Conservation (phyloP, 2,329 filamentous ascomycete genomes). For the Ceratocystis cubensis region DNA sequence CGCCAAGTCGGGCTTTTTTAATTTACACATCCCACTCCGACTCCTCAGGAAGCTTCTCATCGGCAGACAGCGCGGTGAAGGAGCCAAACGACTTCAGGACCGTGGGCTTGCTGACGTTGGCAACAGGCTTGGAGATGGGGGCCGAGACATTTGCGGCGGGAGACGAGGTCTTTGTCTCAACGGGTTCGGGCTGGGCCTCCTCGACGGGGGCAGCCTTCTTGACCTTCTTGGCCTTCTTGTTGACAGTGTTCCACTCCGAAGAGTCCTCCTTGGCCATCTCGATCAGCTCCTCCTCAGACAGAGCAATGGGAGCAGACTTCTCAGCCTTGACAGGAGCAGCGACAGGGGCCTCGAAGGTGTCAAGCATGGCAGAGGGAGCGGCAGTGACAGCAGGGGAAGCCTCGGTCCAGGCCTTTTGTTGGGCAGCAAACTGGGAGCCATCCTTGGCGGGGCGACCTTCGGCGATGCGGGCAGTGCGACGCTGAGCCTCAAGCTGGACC, state of each 20-base stretch:
- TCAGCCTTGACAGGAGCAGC: slow-evolving; percentile 30
- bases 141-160: slow-evolving; percentile 22
- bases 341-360: slow-evolving; percentile 35
- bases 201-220: slow-evolving; percentile 26
- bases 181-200: slow-evolving; percentile 19
- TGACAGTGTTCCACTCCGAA: slow-evolving; percentile 50
- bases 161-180: slow-evolving; percentile 23
- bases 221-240: slow-evolving; percentile 31
- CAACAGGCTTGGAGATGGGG: slow-evolving; percentile 25
- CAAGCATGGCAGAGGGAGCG: slow-evolving; percentile 39
- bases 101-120: slow-evolving; percentile 23
- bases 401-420: slow-evolving; percentile 35
- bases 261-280: slow-evolving; percentile 41
- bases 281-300: slow-evolving; percentile 51
- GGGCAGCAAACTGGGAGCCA: slow-evolving; percentile 46
- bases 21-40: slow-evolving; percentile 42
- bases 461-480: slow-evolving; percentile 65
- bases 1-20: no score
- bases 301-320: slow-evolving; percentile 31
- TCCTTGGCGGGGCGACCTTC: slow-evolving; percentile 77
- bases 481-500: slow-evolving; percentile 65
- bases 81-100: slow-evolving; percentile 31
- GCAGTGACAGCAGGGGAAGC: slow-evolving; percentile 27
- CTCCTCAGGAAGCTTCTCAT: slow-evolving; percentile 33
- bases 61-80: slow-evolving; percentile 38